These are phyloP conservation scores for Lichina pygmaea DNA, from an alignment of 495 filamentous ascomycete species.

Conservation along the genomic window DNA sequence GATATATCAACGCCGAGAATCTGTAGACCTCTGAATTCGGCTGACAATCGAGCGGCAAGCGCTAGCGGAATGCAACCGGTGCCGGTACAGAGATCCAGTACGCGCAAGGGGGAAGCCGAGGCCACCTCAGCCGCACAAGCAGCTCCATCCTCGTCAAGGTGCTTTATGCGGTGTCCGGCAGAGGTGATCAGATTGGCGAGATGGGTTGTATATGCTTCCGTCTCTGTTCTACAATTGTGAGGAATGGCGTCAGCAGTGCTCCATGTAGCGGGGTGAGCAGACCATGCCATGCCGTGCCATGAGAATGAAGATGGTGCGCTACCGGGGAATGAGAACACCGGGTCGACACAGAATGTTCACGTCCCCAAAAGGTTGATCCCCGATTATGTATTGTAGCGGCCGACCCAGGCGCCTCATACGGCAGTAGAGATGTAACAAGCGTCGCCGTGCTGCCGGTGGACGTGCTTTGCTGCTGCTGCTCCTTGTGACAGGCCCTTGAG, in stretches of 20 bases:
- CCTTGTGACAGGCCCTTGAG: background rate
- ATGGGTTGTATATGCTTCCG: constrained; percentile 36
- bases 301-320: background rate
- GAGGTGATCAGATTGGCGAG: constrained; percentile 21
- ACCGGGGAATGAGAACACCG: constrained; percentile 73
- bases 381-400: constrained; percentile 77
- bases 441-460: constrained; percentile 1
- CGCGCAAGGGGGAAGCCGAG: constrained; percentile 14
- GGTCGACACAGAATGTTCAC: constrained; percentile 48
- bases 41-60: constrained; percentile 26
- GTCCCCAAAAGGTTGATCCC: constrained; percentile 65
- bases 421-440: constrained; percentile 13
- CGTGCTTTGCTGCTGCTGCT: background rate
- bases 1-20: constrained; percentile 33
- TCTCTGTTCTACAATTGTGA: constrained; percentile 26
- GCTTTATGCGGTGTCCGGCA: constrained; percentile 2
- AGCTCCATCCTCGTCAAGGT: background rate
- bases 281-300: background rate
- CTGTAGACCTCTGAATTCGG: background rate
- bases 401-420: constrained; percentile 29
- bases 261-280: background rate
- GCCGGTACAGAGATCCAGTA: constrained; percentile 74
- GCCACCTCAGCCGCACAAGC: background rate
- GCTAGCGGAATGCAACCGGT: constrained; percentile 75
- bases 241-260: background rate